Evolutionary conservation across 2,329 filamentous ascomycete genomes (phyloP).

Genomic region (Fusarium sp.): DNA sequence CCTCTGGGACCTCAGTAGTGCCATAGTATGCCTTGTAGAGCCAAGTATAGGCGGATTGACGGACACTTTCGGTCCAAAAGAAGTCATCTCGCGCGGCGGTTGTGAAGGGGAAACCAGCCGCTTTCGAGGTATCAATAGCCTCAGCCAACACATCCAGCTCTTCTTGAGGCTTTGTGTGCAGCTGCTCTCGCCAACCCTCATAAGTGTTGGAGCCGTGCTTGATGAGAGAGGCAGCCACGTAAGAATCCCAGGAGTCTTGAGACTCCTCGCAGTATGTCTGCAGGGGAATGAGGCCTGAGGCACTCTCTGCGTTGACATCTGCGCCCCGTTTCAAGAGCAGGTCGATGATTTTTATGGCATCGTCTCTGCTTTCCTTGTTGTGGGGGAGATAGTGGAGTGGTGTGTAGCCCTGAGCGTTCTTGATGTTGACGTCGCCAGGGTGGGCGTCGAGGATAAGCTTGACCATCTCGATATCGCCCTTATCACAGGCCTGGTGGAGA

Average conservation of each 20-base stretch:
- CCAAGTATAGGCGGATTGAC: too few relatives aligned
- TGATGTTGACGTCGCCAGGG: not conserved
- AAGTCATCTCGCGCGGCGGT: too few relatives aligned
- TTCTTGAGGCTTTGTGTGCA: too few relatives aligned
- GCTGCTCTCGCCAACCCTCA: conserved; percentile 50
- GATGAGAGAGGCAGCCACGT: not conserved
- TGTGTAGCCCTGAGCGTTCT: not conserved
- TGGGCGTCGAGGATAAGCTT: not conserved
- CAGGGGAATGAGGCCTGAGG: not conserved
- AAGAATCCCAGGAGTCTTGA: accelerated
- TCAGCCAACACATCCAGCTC: too few relatives aligned
- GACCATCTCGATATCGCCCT: not conserved
- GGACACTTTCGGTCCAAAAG: too few relatives aligned
- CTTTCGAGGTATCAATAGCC: too few relatives aligned
- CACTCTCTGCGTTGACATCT: not conserved
- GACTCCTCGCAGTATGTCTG: not conserved
- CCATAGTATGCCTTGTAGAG: too few relatives aligned
- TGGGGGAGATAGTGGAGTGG: conserved; percentile 11
- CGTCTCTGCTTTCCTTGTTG: accelerated
- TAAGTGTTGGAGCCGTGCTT: not conserved
- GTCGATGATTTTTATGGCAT: not conserved
- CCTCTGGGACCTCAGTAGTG: too few relatives aligned
- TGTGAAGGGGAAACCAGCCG: too few relatives aligned
- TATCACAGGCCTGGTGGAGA: conserved; percentile 15
- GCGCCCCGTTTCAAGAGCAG: not conserved